A percentile compares a stretch with the other conserved stretches of the same genome.
Evolutionary conservation across 2,329 filamentous ascomycete genomes (phyloP).

Genomic region (Calonectria ilicicola): DNA sequence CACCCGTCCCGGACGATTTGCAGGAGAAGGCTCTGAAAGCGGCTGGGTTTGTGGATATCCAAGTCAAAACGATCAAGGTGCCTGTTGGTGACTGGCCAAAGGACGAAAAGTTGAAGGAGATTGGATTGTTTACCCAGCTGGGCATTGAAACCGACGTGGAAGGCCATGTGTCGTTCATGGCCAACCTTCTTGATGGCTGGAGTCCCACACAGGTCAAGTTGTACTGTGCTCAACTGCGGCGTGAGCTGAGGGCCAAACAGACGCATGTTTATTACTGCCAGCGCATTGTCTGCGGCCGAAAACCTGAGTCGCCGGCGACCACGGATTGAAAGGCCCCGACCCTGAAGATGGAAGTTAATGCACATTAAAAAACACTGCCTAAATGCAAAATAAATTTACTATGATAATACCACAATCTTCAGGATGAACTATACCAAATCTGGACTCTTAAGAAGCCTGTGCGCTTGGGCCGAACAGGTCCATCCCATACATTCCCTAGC

Average conservation of each 20-base stretch:
- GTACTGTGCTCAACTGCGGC: constrained; percentile 47
- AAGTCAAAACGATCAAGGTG: constrained; percentile 16
- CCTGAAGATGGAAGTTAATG: no score
- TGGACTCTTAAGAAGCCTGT: no score
- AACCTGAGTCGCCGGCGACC: not conserved
- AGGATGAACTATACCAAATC: no score
- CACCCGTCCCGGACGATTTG: constrained; percentile 12
- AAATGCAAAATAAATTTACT: no score
- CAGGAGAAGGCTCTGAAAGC: constrained; percentile 19
- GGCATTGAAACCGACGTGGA: constrained; percentile 49
- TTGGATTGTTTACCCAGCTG: constrained; percentile 39
- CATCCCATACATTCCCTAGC: no score
- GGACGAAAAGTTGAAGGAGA: constrained; percentile 15
- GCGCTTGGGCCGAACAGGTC: no score
- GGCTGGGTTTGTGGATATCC: constrained; percentile 20
- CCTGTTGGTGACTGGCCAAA: constrained; percentile 25
- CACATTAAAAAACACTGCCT: no score
- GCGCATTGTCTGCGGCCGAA: constrained; percentile 35
- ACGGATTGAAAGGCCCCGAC: not conserved
- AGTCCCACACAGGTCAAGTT: constrained; percentile 44
- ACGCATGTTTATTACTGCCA: constrained; percentile 40
- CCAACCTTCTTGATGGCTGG: constrained; percentile 48
- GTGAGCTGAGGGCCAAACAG: constrained; percentile 38
- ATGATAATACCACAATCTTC: no score
- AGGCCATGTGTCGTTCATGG: constrained; percentile 45